phyloP scores from a whole-genome alignment of 305 asterid species.

The Fraxinus latifolia region DNA sequence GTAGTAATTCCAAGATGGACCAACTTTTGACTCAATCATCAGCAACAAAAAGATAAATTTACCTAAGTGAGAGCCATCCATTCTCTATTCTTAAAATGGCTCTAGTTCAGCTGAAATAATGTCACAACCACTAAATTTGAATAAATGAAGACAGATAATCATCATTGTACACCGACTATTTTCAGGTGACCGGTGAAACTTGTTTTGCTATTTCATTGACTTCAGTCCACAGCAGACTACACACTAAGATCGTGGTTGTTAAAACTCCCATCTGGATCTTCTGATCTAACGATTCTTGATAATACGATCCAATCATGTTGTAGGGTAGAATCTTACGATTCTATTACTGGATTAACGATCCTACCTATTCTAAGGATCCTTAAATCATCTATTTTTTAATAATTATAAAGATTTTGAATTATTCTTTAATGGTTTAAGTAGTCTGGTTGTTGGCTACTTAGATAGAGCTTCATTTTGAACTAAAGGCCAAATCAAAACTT shows the following conservation, averaged over 20 bases:
- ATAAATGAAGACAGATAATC: not conserved
- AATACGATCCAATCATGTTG: not conserved
- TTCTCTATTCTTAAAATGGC: not conserved
- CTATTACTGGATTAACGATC: not conserved
- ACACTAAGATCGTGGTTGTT: not conserved
- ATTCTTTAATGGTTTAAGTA: not conserved
- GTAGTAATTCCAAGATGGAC: not conserved
- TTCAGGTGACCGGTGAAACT: not conserved
- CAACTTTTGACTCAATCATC: not conserved
- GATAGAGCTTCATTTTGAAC: not conserved
- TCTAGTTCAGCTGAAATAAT: not conserved
- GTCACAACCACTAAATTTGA: not conserved
- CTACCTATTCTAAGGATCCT: not conserved
- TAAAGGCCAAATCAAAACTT: not conserved
- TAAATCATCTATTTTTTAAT: not conserved
- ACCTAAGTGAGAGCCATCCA: not conserved
- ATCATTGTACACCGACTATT: not conserved
- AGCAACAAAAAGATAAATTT: not conserved
- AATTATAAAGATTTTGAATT: not conserved
- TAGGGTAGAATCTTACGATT: not conserved
- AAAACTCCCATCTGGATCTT: not conserved
- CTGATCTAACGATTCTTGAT: not conserved
- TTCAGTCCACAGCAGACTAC: not conserved
- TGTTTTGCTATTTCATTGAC: not conserved
- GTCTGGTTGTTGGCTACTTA: not conserved